Conservation (phyloP, 495 filamentous ascomycete genomes). For the Xylaria longipes region DNA sequence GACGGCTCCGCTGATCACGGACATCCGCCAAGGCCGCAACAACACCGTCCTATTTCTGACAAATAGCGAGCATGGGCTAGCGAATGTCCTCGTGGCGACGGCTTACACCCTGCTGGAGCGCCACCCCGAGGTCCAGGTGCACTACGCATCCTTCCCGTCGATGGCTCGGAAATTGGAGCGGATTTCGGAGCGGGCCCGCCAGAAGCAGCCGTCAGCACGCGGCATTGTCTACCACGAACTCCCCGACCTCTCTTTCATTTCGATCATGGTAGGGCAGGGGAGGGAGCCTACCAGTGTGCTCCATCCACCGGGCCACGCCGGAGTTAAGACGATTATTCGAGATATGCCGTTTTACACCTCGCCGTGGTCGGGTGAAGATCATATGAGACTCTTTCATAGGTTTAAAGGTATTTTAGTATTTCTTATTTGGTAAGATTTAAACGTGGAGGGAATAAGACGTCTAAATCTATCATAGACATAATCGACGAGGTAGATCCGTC, state of each 20-base stretch:
- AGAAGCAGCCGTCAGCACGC: conserved; percentile 11
- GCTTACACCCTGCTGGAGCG: conserved; percentile 21
- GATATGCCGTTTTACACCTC: conserved; percentile 14
- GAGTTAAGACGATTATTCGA: conserved; percentile 4
- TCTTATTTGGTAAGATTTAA: background rate
- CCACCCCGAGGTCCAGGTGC: conserved; percentile 26
- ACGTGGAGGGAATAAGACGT: background rate
- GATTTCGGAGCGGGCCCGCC: conserved; percentile 14
- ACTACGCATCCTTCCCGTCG: conserved; percentile 24
- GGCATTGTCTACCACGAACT: conserved; percentile 13
- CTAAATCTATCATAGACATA: conserved; percentile 36
- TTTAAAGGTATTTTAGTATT: conserved; percentile 22
- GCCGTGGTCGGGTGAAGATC: conserved; percentile 50
- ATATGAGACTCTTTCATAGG: conserved; percentile 46
- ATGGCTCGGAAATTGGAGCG: conserved; percentile 11
- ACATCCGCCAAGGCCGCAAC: conserved; percentile 10
- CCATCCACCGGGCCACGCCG: conserved; percentile 23
- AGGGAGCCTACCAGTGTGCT: background rate
- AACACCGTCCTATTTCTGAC: conserved; percentile 29
- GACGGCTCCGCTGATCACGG: background rate
- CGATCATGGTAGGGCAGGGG: background rate
- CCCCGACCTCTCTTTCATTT: background rate
- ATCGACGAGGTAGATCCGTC: conserved; percentile 45
- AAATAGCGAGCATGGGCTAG: conserved; percentile 23
- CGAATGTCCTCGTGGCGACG: conserved; percentile 24